Conservation (phyloP, 1,139 yeast genomes). For the Maudiozyma humilis region DNA sequence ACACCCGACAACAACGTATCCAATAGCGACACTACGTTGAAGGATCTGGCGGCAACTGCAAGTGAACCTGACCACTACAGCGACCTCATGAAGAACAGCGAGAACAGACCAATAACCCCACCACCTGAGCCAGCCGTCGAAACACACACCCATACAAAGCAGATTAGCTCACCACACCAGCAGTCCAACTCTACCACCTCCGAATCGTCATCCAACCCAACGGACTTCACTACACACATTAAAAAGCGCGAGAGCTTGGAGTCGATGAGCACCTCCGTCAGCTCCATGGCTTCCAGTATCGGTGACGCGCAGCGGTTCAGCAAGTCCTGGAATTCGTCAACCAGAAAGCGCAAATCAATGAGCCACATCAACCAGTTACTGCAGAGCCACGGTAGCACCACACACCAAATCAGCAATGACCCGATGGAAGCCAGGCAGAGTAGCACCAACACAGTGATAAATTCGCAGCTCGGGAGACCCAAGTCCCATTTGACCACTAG, state of each 20-base stretch:
- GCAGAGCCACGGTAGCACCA: not conserved
- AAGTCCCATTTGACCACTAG: not conserved
- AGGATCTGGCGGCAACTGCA: not conserved
- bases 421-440: constrained; percentile 8
- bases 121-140: not conserved
- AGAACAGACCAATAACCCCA: constrained; percentile 6
- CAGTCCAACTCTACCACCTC: constrained; percentile 17
- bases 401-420: not conserved
- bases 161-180: not conserved
- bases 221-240: constrained; percentile 25
- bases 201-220: constrained; percentile 27
- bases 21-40: constrained; percentile 2
- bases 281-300: constrained; percentile 28
- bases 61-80: not conserved
- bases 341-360: constrained; percentile 29
- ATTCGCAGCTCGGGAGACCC: not conserved
- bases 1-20: not conserved
- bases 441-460: constrained; percentile 14
- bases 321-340: constrained; percentile 30
- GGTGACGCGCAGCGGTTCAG: constrained; percentile 31
- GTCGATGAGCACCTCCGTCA: constrained; percentile 29
- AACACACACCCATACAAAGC: not conserved
- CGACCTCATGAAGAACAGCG: constrained; percentile 4
- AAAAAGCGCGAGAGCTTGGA: constrained; percentile 26
- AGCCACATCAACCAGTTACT: constrained; percentile 13